Evolutionary conservation across 805 yeast species (phyloP), one percentile per base, ranked within the genome.

Genomic region (Komagataella phaffii): DNA sequence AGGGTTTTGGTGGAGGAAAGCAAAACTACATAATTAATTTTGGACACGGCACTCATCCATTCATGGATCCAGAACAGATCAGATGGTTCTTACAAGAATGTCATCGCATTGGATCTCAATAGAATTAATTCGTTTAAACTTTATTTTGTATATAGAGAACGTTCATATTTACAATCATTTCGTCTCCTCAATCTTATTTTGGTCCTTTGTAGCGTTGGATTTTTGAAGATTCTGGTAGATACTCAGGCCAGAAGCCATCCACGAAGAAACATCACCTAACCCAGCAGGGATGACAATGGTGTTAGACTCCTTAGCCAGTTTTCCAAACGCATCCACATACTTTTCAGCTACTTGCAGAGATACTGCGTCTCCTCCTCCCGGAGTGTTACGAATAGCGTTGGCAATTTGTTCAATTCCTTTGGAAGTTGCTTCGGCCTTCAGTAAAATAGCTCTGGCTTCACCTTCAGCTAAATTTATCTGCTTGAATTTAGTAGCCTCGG

Each of bases 1-100:
- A 73, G 53, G 95, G 90, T 6, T 93, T 93, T 64, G 93, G 93
- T n/a, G 95, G 95, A 47, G 96, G 96, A 19, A 88, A 88, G 67
- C 80, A 86, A 62, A 77, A 84, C 61, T 93, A 93, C 70, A 91
- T 93, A 58, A 83, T 91, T 59, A 93, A 93, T 72, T 86, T 93
- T 62, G 99, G 99, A 48, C 99, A 93, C 61, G 99, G 99, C 17
- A 93, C 99, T 19, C 97, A 89, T 65, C 99, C 99, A 19, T 88
- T 87, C 69, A 89, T 93, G 96, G 85, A 88, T 56, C 96, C 98
- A 8, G 96, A 86, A 57, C 85, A 85, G 65, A 79, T 93, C 55
- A 81, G 79, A 54, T 87, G 80, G 68, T 93, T 93, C 70, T 72
- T 93, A 62, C 71, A 88, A 66, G 96, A 88, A 66, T 85, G 93